Base-by-base conservation (phyloP, 345 rosid genomes). In the Rhodamnia rubescens region DNA sequence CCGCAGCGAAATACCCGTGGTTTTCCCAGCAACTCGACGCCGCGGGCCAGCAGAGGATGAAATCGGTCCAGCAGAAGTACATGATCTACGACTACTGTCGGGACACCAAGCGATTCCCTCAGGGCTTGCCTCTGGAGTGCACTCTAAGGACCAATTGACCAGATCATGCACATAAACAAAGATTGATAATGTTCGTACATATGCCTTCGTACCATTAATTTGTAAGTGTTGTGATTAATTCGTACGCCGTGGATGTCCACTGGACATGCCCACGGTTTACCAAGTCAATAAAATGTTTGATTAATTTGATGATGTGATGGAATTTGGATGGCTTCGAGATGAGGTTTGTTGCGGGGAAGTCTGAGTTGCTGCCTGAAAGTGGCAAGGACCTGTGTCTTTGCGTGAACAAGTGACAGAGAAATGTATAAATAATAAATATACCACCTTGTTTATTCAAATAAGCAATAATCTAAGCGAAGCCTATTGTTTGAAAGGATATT, bases 41-140 rank as follows among this genome's bases (percentile, higher is more conserved):
- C 1, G 26, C 88, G 6, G 87, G 91, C 83, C 87, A 89, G 27
- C 83, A 88, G 3, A 85, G 69, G 55, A 51, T 87, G 84, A 52
- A 84, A 42, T 93, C 95, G 95, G 94, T 93, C 49, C 94, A 88
- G 81, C 86, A 64, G 74, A 95, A 92, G 49, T 92, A 91, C 88
- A 92, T 93, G 96, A 89, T 94, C 29, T 94, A 95, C 83, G 89
- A 92, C 89, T 95, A 94, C 64, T 95, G 97, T 87, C 53, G 88
- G 4, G 96, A 94, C 69, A 53, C 86, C 47, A 92, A 90, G 82
- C 86, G 96, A 12, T 95, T 92, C 74, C 90, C 92, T 21, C 88
- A 86, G 53, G 86, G 88, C 58, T 13, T 56, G 5, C 88, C 86
- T 0, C 27, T 44, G 11, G 86, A 87, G 44, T 87, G 88, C 88